phyloP scores from a whole-genome alignment of 805 yeast genomes.

The Dipodascus albidus region DNA sequence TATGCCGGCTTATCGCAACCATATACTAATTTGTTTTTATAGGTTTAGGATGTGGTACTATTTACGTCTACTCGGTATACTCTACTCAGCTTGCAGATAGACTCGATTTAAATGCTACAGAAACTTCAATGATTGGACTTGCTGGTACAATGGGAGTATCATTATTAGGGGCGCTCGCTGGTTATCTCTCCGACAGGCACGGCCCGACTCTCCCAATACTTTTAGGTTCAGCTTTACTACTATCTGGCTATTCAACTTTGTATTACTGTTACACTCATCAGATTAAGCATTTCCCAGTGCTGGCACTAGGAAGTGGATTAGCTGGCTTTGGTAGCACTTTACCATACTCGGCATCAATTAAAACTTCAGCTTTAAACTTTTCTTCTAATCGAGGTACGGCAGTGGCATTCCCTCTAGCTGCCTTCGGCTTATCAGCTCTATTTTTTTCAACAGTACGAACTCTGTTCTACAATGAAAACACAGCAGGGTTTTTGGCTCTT shows the following conservation, averaged over 20 bases:
- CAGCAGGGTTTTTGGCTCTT: constrained; percentile 13
- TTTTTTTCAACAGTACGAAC: constrained; percentile 44
- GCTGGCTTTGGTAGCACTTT: constrained; percentile 63
- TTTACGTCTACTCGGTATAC: constrained; percentile 58
- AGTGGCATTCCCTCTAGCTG: constrained; percentile 61
- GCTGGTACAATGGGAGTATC: constrained; percentile 53
- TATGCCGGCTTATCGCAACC: constrained; percentile 6
- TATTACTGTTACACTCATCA: constrained; percentile 32
- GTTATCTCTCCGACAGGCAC: constrained; percentile 15
- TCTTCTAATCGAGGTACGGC: constrained; percentile 64
- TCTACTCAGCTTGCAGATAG: constrained; percentile 57
- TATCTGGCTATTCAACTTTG: constrained; percentile 46
- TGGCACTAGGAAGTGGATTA: constrained; percentile 29
- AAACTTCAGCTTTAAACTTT: constrained; percentile 59
- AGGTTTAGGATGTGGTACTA: constrained; percentile 39
- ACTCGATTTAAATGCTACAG: constrained; percentile 46
- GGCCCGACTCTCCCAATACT: constrained; percentile 29
- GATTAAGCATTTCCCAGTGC: constrained; percentile 26
- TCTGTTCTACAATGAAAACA: constrained; percentile 24
- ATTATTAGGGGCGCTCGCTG: constrained; percentile 25
- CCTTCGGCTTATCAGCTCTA: constrained; percentile 66
- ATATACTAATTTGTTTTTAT: constrained; percentile 10
- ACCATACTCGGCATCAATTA: constrained; percentile 51
- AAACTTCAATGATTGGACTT: constrained; percentile 49
- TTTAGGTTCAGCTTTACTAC: constrained; percentile 38